A percentile compares a stretch with the other conserved stretches of the same genome.
Evolutionary conservation across 768 basidiomycete genomes (phyloP).

Genomic region (Mycena leptocephala): DNA sequence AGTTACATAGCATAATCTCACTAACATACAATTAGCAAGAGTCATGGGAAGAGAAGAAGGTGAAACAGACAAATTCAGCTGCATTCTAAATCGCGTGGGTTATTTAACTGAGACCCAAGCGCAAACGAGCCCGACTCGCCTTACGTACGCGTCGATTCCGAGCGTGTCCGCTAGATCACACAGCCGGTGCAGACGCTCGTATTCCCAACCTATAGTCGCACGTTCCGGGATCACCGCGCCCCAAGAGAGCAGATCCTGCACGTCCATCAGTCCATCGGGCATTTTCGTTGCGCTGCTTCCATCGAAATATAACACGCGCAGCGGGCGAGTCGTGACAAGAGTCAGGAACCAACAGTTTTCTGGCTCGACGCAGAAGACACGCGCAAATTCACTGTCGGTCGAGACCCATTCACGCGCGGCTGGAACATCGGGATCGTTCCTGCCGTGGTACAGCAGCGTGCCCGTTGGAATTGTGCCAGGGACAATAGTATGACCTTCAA

Average conservation of each 20-base stretch:
- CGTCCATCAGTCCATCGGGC: conserved; percentile 50
- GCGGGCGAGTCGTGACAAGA: conserved; percentile 41
- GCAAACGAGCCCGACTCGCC: conserved; percentile 43
- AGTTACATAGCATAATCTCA: conserved; percentile 66
- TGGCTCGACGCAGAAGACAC: conserved; percentile 13
- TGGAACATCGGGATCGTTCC: conserved; percentile 43
- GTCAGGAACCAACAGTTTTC: conserved; percentile 42
- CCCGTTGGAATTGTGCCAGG: conserved; percentile 52
- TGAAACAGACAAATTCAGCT: conserved; percentile 62
- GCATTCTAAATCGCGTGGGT: conserved; percentile 52
- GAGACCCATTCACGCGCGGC: conserved; percentile 55
- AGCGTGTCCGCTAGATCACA: conserved; percentile 62
- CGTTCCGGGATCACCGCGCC: conserved; percentile 38
- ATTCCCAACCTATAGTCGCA: conserved; percentile 42
- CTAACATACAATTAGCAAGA: conserved; percentile 39
- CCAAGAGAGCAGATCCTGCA: conserved; percentile 56
- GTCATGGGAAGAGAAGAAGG: background rate
- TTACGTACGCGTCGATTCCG: conserved; percentile 63
- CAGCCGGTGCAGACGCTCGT: conserved; percentile 52
- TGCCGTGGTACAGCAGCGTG: conserved; percentile 57
- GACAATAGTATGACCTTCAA: conserved; percentile 55
- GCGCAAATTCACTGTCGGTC: conserved; percentile 57
- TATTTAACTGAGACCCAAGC: conserved; percentile 4
- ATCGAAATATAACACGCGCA: conserved; percentile 58
- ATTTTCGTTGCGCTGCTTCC: conserved; percentile 55